Evolutionary conservation across 2,329 filamentous ascomycete genomes (phyloP).

Genomic region (Sarocladium strictum): DNA sequence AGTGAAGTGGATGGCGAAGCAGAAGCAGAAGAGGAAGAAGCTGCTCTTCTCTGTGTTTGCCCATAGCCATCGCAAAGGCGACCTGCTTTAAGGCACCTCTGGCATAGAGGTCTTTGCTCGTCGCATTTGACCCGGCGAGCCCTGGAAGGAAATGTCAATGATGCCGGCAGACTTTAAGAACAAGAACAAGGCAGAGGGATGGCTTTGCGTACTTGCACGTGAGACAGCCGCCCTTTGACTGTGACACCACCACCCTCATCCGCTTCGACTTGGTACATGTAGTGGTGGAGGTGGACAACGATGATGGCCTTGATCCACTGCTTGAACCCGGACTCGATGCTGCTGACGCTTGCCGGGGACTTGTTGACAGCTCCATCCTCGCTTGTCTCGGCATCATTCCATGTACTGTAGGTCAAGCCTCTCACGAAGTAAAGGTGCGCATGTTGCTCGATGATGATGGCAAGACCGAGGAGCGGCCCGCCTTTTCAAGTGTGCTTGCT

Average conservation of each 20-base stretch:
- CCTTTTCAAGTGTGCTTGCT: background rate
- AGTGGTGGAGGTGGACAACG: no score
- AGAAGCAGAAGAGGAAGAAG: background rate
- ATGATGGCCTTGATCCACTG: background rate
- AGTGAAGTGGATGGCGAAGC: background rate
- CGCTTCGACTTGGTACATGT: background rate
- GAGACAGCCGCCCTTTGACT: constrained; percentile 6
- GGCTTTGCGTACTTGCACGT: constrained; percentile 9
- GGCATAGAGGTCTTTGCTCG: constrained; percentile 9
- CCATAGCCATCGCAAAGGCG: constrained; percentile 8
- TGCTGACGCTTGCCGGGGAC: background rate
- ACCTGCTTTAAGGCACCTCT: constrained; percentile 2
- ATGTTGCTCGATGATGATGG: background rate
- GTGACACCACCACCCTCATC: constrained; percentile 7
- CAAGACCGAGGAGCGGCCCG: background rate
- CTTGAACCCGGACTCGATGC: background rate
- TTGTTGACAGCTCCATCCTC: background rate
- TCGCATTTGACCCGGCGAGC: constrained; percentile 10
- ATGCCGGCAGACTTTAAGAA: background rate
- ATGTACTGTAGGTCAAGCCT: background rate
- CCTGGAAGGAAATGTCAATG: background rate
- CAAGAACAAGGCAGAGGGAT: background rate
- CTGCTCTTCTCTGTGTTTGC: background rate
- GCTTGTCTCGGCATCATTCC: background rate
- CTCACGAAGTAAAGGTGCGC: background rate